phyloP scores from a whole-genome alignment of 2,329 filamentous ascomycete genomes.

The Aspergillus caelatus region DNA sequence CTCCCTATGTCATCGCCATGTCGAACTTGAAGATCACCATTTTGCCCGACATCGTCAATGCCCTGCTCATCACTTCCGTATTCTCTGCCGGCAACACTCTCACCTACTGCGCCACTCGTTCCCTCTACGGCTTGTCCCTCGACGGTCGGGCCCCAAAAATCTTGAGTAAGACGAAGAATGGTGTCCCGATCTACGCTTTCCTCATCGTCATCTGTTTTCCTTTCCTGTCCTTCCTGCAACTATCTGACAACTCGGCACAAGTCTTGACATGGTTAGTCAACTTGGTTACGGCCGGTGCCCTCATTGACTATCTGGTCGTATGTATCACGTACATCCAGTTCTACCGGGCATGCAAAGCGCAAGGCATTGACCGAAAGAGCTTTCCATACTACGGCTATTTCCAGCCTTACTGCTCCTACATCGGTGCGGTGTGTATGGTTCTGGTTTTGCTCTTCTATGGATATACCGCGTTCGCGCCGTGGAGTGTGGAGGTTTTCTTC shows the following conservation, averaged over 20 bases:
- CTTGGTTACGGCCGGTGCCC: slow-evolving; percentile 13
- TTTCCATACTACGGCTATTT: slow-evolving; percentile 68
- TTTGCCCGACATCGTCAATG: slow-evolving; percentile 70
- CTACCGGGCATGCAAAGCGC: slow-evolving; percentile 65
- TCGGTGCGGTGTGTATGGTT: slow-evolving; percentile 62
- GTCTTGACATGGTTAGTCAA: slow-evolving; percentile 22
- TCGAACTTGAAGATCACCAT: slow-evolving; percentile 61
- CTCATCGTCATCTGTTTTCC: slow-evolving; percentile 64
- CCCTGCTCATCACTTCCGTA: slow-evolving; percentile 66
- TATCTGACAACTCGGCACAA: slow-evolving; percentile 55
- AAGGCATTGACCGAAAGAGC: slow-evolving; percentile 66
- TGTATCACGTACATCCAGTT: slow-evolving; percentile 71
- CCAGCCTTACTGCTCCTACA: slow-evolving; percentile 72
- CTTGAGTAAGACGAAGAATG: slow-evolving; percentile 53
- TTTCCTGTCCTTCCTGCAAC: slow-evolving; percentile 70
- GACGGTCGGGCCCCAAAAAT: slow-evolving; percentile 62
- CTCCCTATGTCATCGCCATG: slow-evolving; percentile 69
- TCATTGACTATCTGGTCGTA: slow-evolving; percentile 54
- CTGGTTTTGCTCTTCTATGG: slow-evolving; percentile 72
- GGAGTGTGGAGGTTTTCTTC: slow-evolving; percentile 67
- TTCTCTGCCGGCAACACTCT: slow-evolving; percentile 66
- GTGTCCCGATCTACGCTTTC: slow-evolving; percentile 70
- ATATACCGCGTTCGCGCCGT: slow-evolving; percentile 69
- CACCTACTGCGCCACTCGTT: slow-evolving; percentile 66
- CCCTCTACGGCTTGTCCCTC: slow-evolving; percentile 64